Conservation (phyloP, 768 basidiomycete species). For the Boletus rubroflammeus region DNA sequence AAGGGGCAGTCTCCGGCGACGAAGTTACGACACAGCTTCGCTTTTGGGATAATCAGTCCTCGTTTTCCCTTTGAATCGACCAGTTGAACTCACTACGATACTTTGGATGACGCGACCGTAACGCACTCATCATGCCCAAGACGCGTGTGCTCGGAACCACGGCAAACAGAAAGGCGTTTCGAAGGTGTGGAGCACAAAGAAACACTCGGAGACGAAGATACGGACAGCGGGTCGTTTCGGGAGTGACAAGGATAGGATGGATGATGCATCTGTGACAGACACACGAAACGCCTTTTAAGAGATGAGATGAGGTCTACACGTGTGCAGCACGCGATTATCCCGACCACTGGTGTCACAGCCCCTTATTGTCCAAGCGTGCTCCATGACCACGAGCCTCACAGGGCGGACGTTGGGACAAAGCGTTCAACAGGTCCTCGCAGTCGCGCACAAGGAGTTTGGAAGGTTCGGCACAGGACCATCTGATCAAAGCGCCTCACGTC, state of each 20-base stretch:
- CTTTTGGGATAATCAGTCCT: constrained; percentile 18
- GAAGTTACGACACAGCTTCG: constrained; percentile 38
- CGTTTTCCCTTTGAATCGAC: not conserved
- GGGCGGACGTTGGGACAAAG: constrained; percentile 9
- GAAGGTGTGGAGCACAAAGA: not conserved
- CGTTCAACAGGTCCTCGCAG: constrained; percentile 3
- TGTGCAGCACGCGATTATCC: constrained; percentile 33
- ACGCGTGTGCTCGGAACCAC: constrained; percentile 5
- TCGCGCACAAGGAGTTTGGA: not conserved
- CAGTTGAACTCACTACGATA: constrained; percentile 31
- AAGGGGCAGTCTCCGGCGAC: constrained; percentile 35
- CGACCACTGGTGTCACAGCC: constrained; percentile 11
- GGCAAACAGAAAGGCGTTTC: not conserved
- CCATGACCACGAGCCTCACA: not conserved
- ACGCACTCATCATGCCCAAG: constrained; percentile 5
- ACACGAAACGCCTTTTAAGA: constrained; percentile 27
- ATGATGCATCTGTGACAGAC: constrained; percentile 22
- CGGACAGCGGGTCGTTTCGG: not conserved
- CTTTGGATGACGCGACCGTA: constrained; percentile 18
- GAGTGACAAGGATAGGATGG: constrained; percentile 8
- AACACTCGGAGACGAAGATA: not conserved
- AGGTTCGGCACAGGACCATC: not conserved
- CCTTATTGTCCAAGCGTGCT: constrained; percentile 16
- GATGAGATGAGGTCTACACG: constrained; percentile 30
- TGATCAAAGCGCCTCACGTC: constrained; percentile 3